Evolutionary conservation across 1,139 yeast species (phyloP).

Genomic region (Nakaseomyces bracarensis): DNA sequence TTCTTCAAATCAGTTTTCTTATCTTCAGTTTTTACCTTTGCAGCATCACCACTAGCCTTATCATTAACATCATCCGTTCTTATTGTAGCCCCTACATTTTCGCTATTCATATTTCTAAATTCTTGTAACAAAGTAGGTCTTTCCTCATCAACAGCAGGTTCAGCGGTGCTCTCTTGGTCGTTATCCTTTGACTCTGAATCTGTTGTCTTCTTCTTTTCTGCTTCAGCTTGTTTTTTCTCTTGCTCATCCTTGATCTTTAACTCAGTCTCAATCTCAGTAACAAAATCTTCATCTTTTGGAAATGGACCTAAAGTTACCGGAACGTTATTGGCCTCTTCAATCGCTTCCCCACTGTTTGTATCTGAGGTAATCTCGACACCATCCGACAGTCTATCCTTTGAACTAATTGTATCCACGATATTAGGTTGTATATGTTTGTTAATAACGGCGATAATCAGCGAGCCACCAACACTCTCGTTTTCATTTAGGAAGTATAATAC

Average conservation of each 20-base stretch:
- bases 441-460: conserved; percentile 72
- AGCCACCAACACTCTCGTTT: conserved; percentile 88
- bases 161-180: conserved; percentile 17
- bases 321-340: conserved; percentile 33
- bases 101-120: conserved; percentile 38
- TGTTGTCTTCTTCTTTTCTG: conserved; percentile 8
- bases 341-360: conserved; percentile 45
- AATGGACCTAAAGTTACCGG: conserved; percentile 73
- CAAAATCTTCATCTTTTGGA: conserved; percentile 80
- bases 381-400: conserved; percentile 28
- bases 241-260: conserved; percentile 66
- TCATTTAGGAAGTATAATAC: conserved; percentile 82
- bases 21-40: conserved; percentile 32
- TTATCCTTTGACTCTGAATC: background rate
- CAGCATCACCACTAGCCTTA: conserved; percentile 14
- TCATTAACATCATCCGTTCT: conserved; percentile 13
- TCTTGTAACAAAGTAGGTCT: conserved; percentile 41
- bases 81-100: conserved; percentile 4
- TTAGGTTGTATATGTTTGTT: conserved; percentile 78
- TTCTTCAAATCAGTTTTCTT: conserved; percentile 12
- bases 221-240: conserved; percentile 22
- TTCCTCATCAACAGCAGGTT: conserved; percentile 18
- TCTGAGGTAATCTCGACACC: conserved; percentile 37
- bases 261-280: conserved; percentile 77
- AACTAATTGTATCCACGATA: conserved; percentile 31